Evolutionary conservation across 345 rosid genomes (phyloP), one percentile per base, ranked within the genome.

Genomic region (Salix exigua): DNA sequence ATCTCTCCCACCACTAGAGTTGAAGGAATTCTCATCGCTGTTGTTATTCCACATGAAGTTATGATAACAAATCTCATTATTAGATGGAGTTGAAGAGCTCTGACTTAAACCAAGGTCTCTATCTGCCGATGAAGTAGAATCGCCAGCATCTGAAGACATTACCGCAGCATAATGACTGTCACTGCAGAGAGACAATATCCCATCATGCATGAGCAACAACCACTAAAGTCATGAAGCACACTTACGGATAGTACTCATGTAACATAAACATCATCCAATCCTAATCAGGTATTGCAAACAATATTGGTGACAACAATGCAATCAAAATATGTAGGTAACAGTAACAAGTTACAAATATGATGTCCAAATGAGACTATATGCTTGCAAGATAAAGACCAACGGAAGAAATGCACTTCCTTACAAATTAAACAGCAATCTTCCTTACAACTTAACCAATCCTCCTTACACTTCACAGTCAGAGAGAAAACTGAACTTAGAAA

Each of bases 41-140:
- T 78, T 77, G 68, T 82, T 80, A 83, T 90, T 88, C 85, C 88
- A 87, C 85, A 85, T 78, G 78, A 86, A 89, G 77, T 91, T 89
- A 82, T 84, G 91, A 82, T 83, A 89, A 80, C 84, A 70, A 64
- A 82, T 76, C 69, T 86, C 94, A 68, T 81, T 82, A 75, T 76
- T 85, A 12, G 84, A 44, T 35, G 79, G 79, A 71, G 75, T 66
- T 14, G 85, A 80, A 44, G 90, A 82, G 30, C 83, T 79, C 42
- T 68, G 70, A 53, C 79, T 83, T 70, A 82, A 78, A 75, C 77
- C 77, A 70, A 51, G 65, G 71, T 75, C 84, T 83, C 83, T 76
- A 30, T 82, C 86, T 2, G 73, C 67, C 0, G 82, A 67, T 8
- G 89, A 81, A 68, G 78, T 80, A 78, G 87, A 80, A 79, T 76